These are phyloP conservation scores for Marasmius fiardii DNA, from an alignment of 1,284 basidiomycete genomes.

Conservation along the genomic window DNA sequence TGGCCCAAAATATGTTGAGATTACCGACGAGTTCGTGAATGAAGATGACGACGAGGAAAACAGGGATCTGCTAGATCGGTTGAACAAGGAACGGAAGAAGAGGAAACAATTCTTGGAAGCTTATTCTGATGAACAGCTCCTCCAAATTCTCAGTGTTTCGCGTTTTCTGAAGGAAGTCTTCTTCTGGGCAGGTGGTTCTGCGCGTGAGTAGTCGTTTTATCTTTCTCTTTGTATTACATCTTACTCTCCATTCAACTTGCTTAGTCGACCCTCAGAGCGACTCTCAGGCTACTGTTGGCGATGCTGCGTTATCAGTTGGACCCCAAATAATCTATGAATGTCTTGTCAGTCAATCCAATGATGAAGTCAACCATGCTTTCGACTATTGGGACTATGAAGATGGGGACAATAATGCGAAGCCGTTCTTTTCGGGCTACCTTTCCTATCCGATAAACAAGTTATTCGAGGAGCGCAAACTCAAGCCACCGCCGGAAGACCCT, in stretches of 20 bases:
- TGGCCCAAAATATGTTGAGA: background rate
- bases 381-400: background rate
- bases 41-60: slow-evolving; percentile 13
- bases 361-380: background rate
- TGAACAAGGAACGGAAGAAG: slow-evolving; percentile 8
- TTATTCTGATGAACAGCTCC: slow-evolving; percentile 23
- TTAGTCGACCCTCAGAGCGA: background rate
- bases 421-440: slow-evolving; percentile 16
- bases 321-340: background rate
- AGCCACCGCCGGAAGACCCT: slow-evolving; percentile 16
- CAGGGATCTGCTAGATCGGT: slow-evolving; percentile 4
- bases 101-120: slow-evolving; percentile 19
- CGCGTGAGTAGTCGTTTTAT: background rate
- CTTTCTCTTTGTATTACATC: background rate
- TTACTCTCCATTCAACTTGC: background rate
- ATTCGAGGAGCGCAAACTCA: slow-evolving; percentile 22
- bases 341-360: background rate
- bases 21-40: background rate
- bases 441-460: slow-evolving; percentile 19
- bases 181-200: slow-evolving; percentile 12
- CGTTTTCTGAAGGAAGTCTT: slow-evolving; percentile 23
- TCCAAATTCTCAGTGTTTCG: slow-evolving; percentile 23
- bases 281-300: background rate
- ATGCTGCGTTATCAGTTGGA: background rate
- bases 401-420: background rate